phyloP scores from a whole-genome alignment of 148 eudicot genomes.

The Euryodendron excelsum region DNA sequence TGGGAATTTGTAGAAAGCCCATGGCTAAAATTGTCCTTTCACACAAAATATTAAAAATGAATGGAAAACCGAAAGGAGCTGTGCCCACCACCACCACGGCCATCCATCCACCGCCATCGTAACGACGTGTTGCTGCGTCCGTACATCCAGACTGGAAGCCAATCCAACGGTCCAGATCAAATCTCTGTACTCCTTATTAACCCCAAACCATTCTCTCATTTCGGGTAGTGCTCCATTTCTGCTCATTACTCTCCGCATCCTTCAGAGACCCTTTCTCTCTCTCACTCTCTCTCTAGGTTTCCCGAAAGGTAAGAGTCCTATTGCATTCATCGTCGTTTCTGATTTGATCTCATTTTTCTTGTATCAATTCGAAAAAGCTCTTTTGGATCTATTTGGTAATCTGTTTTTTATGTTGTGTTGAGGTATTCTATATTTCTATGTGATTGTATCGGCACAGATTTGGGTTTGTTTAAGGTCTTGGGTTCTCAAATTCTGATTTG shows the following conservation, averaged over 20 bases:
- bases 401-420: not conserved
- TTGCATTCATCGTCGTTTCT: not conserved
- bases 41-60: too few species aligned
- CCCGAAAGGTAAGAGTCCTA: not conserved
- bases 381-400: not conserved
- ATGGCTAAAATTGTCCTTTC: too few species aligned
- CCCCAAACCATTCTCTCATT: not conserved
- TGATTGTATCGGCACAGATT: not conserved
- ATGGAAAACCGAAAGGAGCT: not conserved
- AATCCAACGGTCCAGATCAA: slow-evolving; percentile 41
- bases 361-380: not conserved
- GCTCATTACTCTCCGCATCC: not conserved
- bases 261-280: not conserved
- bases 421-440: not conserved
- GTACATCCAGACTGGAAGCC: slow-evolving; percentile 28
- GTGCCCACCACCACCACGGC: slow-evolving; percentile 7
- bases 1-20: too few species aligned
- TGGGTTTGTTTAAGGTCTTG: not conserved
- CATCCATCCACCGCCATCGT: not conserved
- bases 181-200: slow-evolving; percentile 15
- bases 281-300: not conserved
- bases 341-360: not conserved
- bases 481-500: not conserved
- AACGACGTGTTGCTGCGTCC: slow-evolving; percentile 33
- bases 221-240: too few species aligned